phyloP scores from a whole-genome alignment of 2,329 filamentous ascomycete species.

The Talaromyces islandicus region DNA sequence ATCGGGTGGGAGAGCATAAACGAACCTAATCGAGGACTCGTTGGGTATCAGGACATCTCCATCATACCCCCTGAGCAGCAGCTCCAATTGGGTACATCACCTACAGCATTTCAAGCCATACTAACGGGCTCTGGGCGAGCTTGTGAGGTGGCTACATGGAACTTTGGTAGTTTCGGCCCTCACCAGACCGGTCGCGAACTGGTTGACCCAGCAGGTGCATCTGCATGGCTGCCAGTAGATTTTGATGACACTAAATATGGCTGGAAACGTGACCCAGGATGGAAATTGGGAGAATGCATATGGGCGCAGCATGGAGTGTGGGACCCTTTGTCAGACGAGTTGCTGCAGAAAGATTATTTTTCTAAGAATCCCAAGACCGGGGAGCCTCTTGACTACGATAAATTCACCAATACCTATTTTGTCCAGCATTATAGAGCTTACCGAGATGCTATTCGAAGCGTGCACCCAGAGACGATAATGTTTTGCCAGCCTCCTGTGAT shows the following conservation, averaged over 20 bases:
- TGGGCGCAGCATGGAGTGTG: slow-evolving; percentile 98
- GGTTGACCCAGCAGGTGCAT: slow-evolving; percentile 80
- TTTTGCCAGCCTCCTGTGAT: slow-evolving; percentile 88
- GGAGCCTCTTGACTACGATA: slow-evolving; percentile 68
- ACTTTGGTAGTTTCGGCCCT: slow-evolving; percentile 87
- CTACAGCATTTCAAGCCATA: slow-evolving; percentile 90
- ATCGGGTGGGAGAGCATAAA: slow-evolving; percentile 97
- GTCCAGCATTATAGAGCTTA: slow-evolving; percentile 79
- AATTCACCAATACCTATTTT: slow-evolving; percentile 88
- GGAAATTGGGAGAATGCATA: slow-evolving; percentile 89
- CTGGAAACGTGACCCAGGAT: slow-evolving; percentile 79
- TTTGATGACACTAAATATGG: slow-evolving; percentile 85
- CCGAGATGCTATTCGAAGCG: slow-evolving; percentile 63
- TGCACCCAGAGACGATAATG: slow-evolving; percentile 78
- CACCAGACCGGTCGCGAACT: slow-evolving; percentile 79
- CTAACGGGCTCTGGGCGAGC: slow-evolving; percentile 85
- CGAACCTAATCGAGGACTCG: slow-evolving; percentile 83
- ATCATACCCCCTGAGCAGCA: slow-evolving; percentile 81
- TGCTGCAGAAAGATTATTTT: slow-evolving; percentile 86
- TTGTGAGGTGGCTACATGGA: slow-evolving; percentile 86
- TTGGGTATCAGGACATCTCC: slow-evolving; percentile 76
- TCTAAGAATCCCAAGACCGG: slow-evolving; percentile 69
- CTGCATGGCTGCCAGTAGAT: slow-evolving; percentile 74
- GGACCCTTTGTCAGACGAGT: slow-evolving; percentile 71
- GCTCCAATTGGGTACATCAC: slow-evolving; percentile 84